Evolutionary conservation across 305 asterid species (phyloP), one percentile per base, ranked within the genome.

Genomic region (Solanum hybrid): DNA sequence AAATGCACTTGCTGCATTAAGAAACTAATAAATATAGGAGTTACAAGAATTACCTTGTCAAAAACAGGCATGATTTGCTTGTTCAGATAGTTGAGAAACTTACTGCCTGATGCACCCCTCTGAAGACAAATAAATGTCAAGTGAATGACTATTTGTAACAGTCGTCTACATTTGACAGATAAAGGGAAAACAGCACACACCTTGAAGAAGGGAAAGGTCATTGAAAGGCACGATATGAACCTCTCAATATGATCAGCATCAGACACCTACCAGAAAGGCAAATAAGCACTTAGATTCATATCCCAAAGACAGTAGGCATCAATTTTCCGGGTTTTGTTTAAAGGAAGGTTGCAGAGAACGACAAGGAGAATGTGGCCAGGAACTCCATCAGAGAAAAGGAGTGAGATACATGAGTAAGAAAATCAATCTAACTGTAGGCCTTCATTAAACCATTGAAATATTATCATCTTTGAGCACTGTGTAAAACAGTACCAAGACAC

Each of bases 91-190:
- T 90, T 95, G 93, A 96, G 91, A 93, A 96, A 97, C 93, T 96
- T 97, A 92, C 95, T 92, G 92, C 99, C 93, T 78, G 98, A 95
- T 75, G 98, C 98, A 81, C 99, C 99, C 93, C 97, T 95, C 99
- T 97, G 93, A 80, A 90, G 89, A 90, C 79, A 93, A 31, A 91
- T 14, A 90, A 73, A 86, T 79, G 78, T 20, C 45, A 80, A 79
- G 38, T 10, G 15, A 91, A 83, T 81, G 87, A 68, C 80, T 17
- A 38, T 15, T 57, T 51, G 45, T 5, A 68, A 83, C 68, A 79
- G 14, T 70, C 10, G 17, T 26, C 51, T 51, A 82, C 70, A 70
- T 20, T 34, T 24, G 29, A 85, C 26, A 85, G 20, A 70, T 51
- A 81, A 32, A 73, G 36, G 89, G 41, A 38, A 68, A 38, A 51